Conservation (phyloP, 2,329 filamentous ascomycete genomes). For the Ophiostoma triangulosporum region DNA sequence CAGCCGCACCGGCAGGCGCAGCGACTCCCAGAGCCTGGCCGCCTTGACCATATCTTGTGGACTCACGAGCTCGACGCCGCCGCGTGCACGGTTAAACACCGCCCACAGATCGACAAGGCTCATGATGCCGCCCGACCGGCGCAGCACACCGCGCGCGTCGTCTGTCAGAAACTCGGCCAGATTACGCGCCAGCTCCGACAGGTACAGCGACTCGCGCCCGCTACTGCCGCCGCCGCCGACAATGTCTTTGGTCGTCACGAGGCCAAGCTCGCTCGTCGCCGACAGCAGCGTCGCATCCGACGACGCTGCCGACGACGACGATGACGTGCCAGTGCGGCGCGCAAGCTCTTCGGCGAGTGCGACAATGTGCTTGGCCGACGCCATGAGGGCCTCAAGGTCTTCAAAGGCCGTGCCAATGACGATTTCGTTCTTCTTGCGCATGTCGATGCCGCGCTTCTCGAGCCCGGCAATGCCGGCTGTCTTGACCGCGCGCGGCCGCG, state of each 20-base stretch:
- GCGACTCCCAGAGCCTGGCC: constrained; percentile 71
- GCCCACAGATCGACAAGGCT: constrained; percentile 86
- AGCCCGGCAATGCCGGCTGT: constrained; percentile 83
- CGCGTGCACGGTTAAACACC: constrained; percentile 83
- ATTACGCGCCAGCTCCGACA: constrained; percentile 75
- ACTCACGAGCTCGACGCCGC: constrained; percentile 87
- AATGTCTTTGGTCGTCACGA: constrained; percentile 93
- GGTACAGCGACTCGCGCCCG: constrained; percentile 53
- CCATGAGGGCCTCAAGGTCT: constrained; percentile 92
- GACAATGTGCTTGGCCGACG: constrained; percentile 90
- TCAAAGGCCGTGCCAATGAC: constrained; percentile 92
- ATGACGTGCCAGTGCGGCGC: constrained; percentile 36
- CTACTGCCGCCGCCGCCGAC: constrained; percentile 45
- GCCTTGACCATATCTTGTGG: constrained; percentile 87
- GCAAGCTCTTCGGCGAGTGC: constrained; percentile 83
- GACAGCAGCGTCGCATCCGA: constrained; percentile 47
- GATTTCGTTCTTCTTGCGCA: constrained; percentile 82
- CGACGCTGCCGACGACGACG: not conserved
- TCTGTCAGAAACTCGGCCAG: constrained; percentile 83
- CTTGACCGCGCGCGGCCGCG: constrained; percentile 25
- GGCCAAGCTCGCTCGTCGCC: constrained; percentile 66
- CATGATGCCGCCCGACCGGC: constrained; percentile 73
- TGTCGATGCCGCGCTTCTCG: constrained; percentile 70
- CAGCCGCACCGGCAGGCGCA: constrained; percentile 74
- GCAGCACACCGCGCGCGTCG: constrained; percentile 64